Evolutionary conservation across 805 yeast genomes (phyloP).

Genomic region (Metschnikowia lachancei): DNA sequence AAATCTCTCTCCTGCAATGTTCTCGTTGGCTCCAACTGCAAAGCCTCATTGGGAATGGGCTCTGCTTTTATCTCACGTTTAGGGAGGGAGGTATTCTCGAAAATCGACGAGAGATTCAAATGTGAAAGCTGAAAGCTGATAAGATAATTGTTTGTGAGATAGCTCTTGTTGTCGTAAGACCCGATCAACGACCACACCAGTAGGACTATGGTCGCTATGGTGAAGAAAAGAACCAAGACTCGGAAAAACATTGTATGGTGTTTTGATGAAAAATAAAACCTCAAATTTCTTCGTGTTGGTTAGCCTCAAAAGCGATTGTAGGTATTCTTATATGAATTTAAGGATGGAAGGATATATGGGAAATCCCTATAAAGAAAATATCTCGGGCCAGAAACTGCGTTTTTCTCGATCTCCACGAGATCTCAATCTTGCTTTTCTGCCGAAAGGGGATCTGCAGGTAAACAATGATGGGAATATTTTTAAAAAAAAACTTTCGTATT

Average conservation of each 20-base stretch:
- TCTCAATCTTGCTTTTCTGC: too few species aligned
- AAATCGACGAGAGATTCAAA: conserved; percentile 31
- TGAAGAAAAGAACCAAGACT: conserved; percentile 30
- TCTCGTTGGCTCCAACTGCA: conserved; percentile 4
- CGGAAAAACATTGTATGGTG: conserved; percentile 35
- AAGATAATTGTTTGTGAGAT: conserved; percentile 36
- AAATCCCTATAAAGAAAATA: too few species aligned
- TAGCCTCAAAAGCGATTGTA: too few species aligned
- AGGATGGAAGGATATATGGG: too few species aligned
- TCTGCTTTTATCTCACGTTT: conserved; percentile 1
- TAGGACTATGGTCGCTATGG: conserved; percentile 32
- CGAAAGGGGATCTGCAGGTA: too few species aligned
- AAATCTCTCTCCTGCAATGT: conserved; percentile 4
- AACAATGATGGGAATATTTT: too few species aligned
- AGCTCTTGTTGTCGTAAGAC: conserved; percentile 34
- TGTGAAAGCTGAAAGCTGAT: conserved; percentile 35
- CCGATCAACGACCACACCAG: conserved; percentile 39
- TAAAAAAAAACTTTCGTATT: too few species aligned
- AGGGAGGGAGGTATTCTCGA: conserved; percentile 17
- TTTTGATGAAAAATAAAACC: too few species aligned
- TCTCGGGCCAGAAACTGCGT: too few species aligned
- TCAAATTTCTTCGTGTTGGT: too few species aligned
- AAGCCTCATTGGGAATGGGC: not conserved
- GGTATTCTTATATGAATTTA: too few species aligned
- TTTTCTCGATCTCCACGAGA: too few species aligned